Evolutionary conservation across 257 asterid species (phyloP), one percentile per base, ranked within the genome.

Genomic region (Nicotiana undulata): DNA sequence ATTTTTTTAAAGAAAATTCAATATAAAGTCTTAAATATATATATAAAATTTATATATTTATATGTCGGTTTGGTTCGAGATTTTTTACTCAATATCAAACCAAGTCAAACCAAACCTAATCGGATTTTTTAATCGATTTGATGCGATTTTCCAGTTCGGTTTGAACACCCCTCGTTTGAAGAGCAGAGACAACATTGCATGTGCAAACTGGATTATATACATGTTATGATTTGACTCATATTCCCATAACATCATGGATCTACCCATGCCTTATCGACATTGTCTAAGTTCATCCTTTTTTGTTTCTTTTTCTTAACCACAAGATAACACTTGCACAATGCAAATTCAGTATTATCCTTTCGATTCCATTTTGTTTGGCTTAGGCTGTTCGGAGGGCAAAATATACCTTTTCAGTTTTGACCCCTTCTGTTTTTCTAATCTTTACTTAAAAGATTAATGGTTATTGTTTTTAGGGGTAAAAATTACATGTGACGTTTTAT

Each of bases 131-230:
- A n/a, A n/a, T n/a, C n/a, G n/a, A n/a, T n/a, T n/a, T n/a, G n/a
- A n/a, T n/a, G n/a, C n/a, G n/a, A n/a, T n/a, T n/a, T n/a, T n/a
- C n/a, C n/a, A n/a, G n/a, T n/a, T n/a, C n/a, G n/a, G n/a, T n/a
- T n/a, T n/a, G n/a, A n/a, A n/a, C n/a, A n/a, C n/a, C n/a, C n/a
- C n/a, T n/a, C n/a, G n/a, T n/a, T n/a, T n/a, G 32, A 68, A 40
- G 56, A 68, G 32, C 20, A 68, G 34, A 70, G 77, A 70, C 77
- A 70, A 70, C 58, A 44, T 22, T 44, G 6, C 77, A 70, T 70
- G 77, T 70, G 77, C 77, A 40, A 44, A 44, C 56, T 68, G 20
- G 77, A 9, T 40, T 40, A 68, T 68, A 68, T n/a, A 70, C 77
- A 70, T 70, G 77, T 12, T 70, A 44, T 70, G 77, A 44, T 70